Percentiles rank a stretch among this genome's conserved stretches.
phyloP scores from a whole-genome alignment of 1,284 basidiomycete genomes.

The Apiotrichum veenhuisii region DNA sequence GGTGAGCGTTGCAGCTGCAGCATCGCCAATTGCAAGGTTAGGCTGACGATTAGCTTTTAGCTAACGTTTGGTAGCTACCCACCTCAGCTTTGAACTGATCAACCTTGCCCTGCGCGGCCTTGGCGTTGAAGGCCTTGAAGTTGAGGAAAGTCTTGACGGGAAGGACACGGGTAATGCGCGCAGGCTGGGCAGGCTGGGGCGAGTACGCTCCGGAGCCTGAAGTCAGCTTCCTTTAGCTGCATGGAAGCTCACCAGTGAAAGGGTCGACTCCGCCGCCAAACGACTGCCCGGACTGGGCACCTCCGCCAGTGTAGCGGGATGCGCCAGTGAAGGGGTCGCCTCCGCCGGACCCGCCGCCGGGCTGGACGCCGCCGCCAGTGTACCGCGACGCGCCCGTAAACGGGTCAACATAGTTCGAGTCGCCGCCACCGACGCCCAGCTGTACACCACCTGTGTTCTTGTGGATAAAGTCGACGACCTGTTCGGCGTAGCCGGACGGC shows the following conservation, averaged over 20 bases:
- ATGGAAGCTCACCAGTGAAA: conserved; percentile 9
- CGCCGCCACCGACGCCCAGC: conserved; percentile 54
- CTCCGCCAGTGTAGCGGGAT: conserved; percentile 23
- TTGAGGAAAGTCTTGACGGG: conserved; percentile 56
- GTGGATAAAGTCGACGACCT: conserved; percentile 91
- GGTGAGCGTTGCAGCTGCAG: conserved; percentile 3
- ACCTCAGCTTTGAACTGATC: conserved; percentile 60
- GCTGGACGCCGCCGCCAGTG: conserved; percentile 33
- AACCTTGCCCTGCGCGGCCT: conserved; percentile 78
- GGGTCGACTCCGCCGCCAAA: conserved; percentile 8
- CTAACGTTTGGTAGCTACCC: conserved; percentile 1
- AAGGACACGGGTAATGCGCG: conserved; percentile 48
- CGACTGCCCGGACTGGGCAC: background rate
- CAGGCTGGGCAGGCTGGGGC: conserved; percentile 30
- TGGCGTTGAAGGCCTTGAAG: conserved; percentile 86
- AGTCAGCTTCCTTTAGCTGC: background rate
- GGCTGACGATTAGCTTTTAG: conserved; percentile 52
- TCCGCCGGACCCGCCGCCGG: conserved; percentile 11
- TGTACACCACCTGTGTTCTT: conserved; percentile 76
- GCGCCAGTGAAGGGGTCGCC: conserved; percentile 42
- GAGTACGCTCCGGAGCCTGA: conserved; percentile 37
- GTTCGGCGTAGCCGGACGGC: conserved; percentile 75
- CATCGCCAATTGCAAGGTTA: conserved; percentile 69
- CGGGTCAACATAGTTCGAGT: conserved; percentile 72
- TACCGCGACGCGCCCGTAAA: conserved; percentile 77